Base-by-base conservation (phyloP, 1,284 basidiomycete genomes). In the Chiua sp. region DNA sequence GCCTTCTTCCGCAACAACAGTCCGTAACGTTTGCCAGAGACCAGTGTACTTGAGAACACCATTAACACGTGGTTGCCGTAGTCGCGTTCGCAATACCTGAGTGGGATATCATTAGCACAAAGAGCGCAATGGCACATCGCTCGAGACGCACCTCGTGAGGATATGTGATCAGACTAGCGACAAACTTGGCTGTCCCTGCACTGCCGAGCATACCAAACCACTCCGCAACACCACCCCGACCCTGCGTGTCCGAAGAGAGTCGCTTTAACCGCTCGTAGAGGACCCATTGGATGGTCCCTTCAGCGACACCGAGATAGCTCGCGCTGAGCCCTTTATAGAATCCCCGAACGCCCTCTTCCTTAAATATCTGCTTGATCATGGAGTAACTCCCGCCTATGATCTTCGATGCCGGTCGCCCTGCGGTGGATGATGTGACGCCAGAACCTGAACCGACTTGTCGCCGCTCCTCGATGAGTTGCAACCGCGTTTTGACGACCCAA, bases 211-310 rank as follows among this genome's bases (percentile, higher is more conserved):
- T 94, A 5, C 90, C 91, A 0, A 82, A 64, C 90, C 92, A 94
- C 70, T 91, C 89, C 16, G 71, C 75, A 7, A 80, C 65, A 2
- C 86, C 83, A 16, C 88, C 85, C 59, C 79, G 78, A 0, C 83
- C 82, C 61, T 90, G 81, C 33, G 83, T 80, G 1, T 77, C 77
- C 28, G 79, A 77, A 12, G 84, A 83, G 18, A 92, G 69, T 65
- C 78, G 82, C 75, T 96, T 95, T 59, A 96, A 75, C 39, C 86
- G 82, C 73, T 99, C 98, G 75, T 99, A 99, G 15, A 99, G 79
- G 23, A 93, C 92, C 98, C 98, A 99, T 73, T 98, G 97, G 58
- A 99, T 98, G 23, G 96, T 96, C 6, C 92, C 92, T 76, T 99
- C 98, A 20, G 95, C 93, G 10, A 98, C 97, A 35, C 98, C 98